Conservation (phyloP, 23 red algal genomes). For the Cyanidiococcus yangmingshanensis region DNA sequence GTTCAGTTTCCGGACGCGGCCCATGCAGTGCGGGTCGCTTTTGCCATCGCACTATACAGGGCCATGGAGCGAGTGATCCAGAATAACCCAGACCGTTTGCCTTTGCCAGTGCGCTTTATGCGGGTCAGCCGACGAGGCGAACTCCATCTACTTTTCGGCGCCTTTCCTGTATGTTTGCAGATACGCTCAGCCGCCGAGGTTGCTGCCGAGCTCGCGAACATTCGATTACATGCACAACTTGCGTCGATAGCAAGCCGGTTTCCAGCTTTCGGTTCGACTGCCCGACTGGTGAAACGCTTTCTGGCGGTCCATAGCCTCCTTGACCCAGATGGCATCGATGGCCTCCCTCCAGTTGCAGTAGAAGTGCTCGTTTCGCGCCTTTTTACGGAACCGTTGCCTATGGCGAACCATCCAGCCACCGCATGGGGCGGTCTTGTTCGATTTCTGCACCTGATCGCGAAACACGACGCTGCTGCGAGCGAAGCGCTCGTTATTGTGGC, state of each 20-base stretch:
- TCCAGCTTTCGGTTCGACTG: background rate
- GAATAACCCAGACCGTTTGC: background rate
- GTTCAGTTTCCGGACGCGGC: background rate
- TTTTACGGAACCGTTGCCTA: background rate
- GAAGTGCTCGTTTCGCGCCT: constrained; percentile 4
- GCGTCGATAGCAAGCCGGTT: background rate
- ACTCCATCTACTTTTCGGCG: background rate
- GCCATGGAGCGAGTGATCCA: background rate
- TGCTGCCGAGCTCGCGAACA: background rate
- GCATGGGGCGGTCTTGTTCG: constrained; percentile 13
- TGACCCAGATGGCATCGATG: background rate
- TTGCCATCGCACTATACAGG: background rate
- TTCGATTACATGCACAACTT: background rate
- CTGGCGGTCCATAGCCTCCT: background rate
- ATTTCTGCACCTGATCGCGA: constrained; percentile 18
- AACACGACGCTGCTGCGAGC: background rate
- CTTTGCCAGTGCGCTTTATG: background rate
- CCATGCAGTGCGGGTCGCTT: constrained; percentile 1
- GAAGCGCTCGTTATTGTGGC: background rate
- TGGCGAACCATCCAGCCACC: background rate
- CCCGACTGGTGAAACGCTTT: constrained; percentile 7
- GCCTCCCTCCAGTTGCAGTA: background rate
- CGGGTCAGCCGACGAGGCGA: background rate
- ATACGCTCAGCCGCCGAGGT: background rate
- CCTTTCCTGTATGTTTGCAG: background rate